Conservation (phyloP, 371 early-diverging fungal genomes). For the Nematocida ironsii region DNA sequence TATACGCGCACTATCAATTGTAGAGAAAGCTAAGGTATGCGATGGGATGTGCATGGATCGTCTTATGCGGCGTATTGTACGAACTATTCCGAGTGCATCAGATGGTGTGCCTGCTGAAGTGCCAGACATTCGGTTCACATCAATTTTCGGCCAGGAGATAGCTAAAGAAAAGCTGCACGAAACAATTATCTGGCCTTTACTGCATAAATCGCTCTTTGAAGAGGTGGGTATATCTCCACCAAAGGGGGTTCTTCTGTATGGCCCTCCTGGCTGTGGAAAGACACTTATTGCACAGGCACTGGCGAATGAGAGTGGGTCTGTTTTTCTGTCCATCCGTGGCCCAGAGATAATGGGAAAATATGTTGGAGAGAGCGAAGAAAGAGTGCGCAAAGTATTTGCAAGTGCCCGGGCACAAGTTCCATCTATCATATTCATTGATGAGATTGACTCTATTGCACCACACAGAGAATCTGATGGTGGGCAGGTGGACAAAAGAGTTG, state of each 20-base stretch:
- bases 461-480: slow-evolving; percentile 81
- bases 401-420: slow-evolving; percentile 91
- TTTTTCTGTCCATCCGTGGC: slow-evolving; percentile 92
- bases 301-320: slow-evolving; percentile 88
- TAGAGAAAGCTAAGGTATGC: not conserved
- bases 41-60: slow-evolving; percentile 39
- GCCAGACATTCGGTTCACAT: slow-evolving; percentile 44
- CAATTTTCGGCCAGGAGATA: slow-evolving; percentile 61
- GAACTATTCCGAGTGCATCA: slow-evolving; percentile 52
- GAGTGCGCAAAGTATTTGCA: slow-evolving; percentile 90
- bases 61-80: slow-evolving; percentile 4
- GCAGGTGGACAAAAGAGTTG: slow-evolving; percentile 89
- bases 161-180: slow-evolving; percentile 49
- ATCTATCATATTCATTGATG: slow-evolving; percentile 96
- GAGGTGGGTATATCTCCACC: slow-evolving; percentile 83
- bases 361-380: slow-evolving; percentile 95
- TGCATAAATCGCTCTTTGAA: slow-evolving; percentile 76
- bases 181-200: slow-evolving; percentile 58
- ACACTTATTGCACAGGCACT: slow-evolving; percentile 92
- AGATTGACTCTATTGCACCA: slow-evolving; percentile 98
- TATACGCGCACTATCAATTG: not conserved
- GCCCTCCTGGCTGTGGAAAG: slow-evolving; percentile 94
- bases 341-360: slow-evolving; percentile 92
- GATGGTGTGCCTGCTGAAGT: slow-evolving; percentile 42
- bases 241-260: slow-evolving; percentile 88